Percentiles rank a stretch among this genome's conserved stretches.
Evolutionary conservation across 148 eudicot species (phyloP).

Genomic region (Chenopodium suecicum): DNA sequence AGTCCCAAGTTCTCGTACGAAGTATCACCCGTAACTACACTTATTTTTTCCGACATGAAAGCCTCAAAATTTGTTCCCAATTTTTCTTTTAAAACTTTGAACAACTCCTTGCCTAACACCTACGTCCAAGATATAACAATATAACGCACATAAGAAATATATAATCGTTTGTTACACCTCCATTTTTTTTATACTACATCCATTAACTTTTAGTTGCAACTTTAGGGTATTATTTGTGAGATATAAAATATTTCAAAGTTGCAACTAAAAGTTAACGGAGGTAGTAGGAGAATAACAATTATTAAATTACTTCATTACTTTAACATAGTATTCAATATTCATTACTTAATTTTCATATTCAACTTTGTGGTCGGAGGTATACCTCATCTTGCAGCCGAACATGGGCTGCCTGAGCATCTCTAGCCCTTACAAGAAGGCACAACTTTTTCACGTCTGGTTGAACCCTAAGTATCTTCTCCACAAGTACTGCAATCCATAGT

Average conservation of each 20-base stretch:
- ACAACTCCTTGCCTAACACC: constrained; percentile 34
- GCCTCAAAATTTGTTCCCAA: constrained; percentile 12
- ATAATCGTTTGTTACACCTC: too few relatives aligned
- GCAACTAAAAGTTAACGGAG: too few relatives aligned
- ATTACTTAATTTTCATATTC: not conserved
- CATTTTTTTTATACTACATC: too few relatives aligned
- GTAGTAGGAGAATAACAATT: too few relatives aligned
- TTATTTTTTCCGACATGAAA: constrained; percentile 23
- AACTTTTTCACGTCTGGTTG: constrained; percentile 17
- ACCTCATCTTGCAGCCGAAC: constrained; percentile 13
- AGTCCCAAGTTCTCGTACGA: constrained; percentile 19
- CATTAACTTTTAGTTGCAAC: too few relatives aligned
- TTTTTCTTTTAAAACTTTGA: constrained; percentile 13
- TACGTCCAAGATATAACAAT: not conserved
- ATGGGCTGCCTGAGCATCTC: not conserved
- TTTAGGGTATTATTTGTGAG: too few relatives aligned
- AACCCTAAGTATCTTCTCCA: constrained; percentile 15
- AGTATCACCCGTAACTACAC: constrained; percentile 22
- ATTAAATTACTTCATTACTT: too few relatives aligned
- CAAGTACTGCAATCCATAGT: not conserved
- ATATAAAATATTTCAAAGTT: too few relatives aligned
- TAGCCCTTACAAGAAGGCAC: constrained; percentile 13
- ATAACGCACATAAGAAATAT: too few relatives aligned
- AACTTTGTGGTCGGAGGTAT: not conserved
- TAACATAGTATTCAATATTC: too few relatives aligned